Evolutionary conservation across 2,329 filamentous ascomycete species (phyloP).

Genomic region (Metarhizium humberi): DNA sequence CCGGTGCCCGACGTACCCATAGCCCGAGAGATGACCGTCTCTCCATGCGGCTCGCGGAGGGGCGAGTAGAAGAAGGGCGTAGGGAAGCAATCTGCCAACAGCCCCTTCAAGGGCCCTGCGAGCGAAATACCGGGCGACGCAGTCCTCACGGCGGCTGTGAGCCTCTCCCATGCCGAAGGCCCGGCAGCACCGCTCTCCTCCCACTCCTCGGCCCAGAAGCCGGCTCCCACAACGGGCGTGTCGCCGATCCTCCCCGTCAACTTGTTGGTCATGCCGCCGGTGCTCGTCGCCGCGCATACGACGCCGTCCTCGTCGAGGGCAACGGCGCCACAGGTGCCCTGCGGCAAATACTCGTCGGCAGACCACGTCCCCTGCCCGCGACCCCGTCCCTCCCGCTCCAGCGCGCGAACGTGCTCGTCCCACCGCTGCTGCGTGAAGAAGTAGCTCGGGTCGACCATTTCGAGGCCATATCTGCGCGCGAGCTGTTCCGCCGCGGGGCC

Average conservation of each 20-base stretch:
- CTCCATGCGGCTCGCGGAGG: background rate
- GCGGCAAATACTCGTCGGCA: constrained; percentile 58
- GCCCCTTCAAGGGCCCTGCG: constrained; percentile 30
- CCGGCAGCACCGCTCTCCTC: constrained; percentile 26
- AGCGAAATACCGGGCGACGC: constrained; percentile 10
- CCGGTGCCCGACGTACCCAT: constrained; percentile 68
- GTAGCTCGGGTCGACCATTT: constrained; percentile 59
- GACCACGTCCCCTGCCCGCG: constrained; percentile 43
- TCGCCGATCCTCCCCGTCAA: constrained; percentile 77
- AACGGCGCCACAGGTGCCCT: constrained; percentile 78
- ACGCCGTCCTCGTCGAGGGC: constrained; percentile 69
- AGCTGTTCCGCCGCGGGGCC: constrained; percentile 61
- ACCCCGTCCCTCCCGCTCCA: constrained; percentile 36
- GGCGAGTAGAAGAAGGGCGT: constrained; percentile 33
- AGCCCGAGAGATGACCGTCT: constrained; percentile 19
- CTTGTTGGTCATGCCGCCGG: constrained; percentile 83
- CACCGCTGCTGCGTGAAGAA: constrained; percentile 72
- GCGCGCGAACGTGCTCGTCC: constrained; percentile 63
- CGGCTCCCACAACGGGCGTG: constrained; percentile 73
- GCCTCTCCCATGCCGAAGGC: constrained; percentile 8
- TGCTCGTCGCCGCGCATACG: constrained; percentile 58
- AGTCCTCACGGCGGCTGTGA: background rate
- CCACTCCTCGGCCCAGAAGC: constrained; percentile 90
- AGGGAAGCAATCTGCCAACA: constrained; percentile 53
- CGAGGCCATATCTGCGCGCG: constrained; percentile 58